Base-by-base conservation (phyloP, 768 basidiomycete species). In the Leucocoprinus sp. region DNA sequence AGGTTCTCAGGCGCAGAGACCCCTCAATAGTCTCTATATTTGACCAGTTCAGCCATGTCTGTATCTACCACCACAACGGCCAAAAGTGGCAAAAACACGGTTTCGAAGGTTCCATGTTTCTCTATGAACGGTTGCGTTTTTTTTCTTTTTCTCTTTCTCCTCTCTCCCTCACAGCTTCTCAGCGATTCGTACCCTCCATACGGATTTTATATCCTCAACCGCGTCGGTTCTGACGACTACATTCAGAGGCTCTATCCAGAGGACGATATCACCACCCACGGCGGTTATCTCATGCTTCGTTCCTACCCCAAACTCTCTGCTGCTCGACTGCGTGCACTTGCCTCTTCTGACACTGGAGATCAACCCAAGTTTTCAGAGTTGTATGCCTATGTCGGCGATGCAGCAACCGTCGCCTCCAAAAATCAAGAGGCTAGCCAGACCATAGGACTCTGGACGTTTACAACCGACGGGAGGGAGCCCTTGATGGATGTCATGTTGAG, bases 41-140 rank as follows among this genome's bases (percentile, higher is more conserved):
- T 54, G 88, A 92, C 66, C 85, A 89, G 56, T 89, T 90, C 70
- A 85, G 82, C 55, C 85, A 90, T 66, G 86, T 88, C 45, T 87
- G 86, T 65, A 68, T 88, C 43, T 88, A 89, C 55, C 80, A 84
- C 57, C 74, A 80, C 57, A 80, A 85, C 53, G 83, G 69, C 5
- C 64, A 73, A 55, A 81, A 78, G 57, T 92, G 88, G 88, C 78
- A 80, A 62, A 89, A 88, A 62, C 76, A 83, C 50, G 87, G 87
- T 34, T 84, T 64, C 58, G 88, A 92, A 60, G 89, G 88, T n/a
- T 83, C 77, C 64, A 87, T 91, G 80, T 91, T 92, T 64, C 68
- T 92, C 53, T 88, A 84, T 55, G 87, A 91, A 66, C 71, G 87
- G 87, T 88, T n/a, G 54, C 53, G 76, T 68, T 45, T 18, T n/a